Evolutionary conservation across 2,329 filamentous ascomycete species (phyloP).

Genomic region (Hypoxylon sp.): DNA sequence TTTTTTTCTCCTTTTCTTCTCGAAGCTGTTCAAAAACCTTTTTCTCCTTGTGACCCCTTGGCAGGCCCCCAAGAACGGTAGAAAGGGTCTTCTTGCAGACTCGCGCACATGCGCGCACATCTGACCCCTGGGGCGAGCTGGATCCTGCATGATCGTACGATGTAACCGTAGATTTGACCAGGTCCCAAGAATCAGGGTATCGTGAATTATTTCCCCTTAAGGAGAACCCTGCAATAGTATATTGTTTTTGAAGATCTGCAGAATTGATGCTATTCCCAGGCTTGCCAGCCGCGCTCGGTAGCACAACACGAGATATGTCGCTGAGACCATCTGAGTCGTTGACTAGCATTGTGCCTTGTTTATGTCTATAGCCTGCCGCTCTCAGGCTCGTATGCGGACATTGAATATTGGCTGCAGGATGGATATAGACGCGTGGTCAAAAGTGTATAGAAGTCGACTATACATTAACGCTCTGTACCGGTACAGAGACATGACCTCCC

Average conservation of each 20-base stretch:
- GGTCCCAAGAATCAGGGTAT: constrained; percentile 25
- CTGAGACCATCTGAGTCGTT: constrained; percentile 11
- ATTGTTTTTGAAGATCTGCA: constrained; percentile 34
- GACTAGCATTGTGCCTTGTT: constrained; percentile 24
- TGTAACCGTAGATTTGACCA: constrained; percentile 43
- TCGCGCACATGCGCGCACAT: constrained; percentile 7
- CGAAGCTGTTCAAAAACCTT: constrained; percentile 23
- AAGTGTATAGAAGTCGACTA: constrained; percentile 11
- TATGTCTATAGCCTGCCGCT: constrained; percentile 12
- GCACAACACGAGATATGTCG: constrained; percentile 42
- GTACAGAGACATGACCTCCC: constrained; percentile 24
- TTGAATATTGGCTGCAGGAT: constrained; percentile 24
- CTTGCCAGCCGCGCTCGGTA: constrained; percentile 28
- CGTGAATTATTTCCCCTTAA: constrained; percentile 9
- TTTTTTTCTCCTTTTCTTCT: constrained; percentile 39
- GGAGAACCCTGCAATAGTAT: constrained; percentile 25
- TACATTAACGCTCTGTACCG: constrained; percentile 28
- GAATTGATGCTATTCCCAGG: constrained; percentile 44
- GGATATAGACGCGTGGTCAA: neutral
- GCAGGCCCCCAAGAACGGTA: constrained; percentile 33
- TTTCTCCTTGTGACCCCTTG: constrained; percentile 12
- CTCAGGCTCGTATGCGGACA: constrained; percentile 30
- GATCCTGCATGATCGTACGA: constrained; percentile 38
- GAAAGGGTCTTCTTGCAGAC: constrained; percentile 39
- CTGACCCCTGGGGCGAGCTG: constrained; percentile 16